Base-by-base conservation (phyloP, 257 asterid species). In the Fraxinus pennsylvanica region DNA sequence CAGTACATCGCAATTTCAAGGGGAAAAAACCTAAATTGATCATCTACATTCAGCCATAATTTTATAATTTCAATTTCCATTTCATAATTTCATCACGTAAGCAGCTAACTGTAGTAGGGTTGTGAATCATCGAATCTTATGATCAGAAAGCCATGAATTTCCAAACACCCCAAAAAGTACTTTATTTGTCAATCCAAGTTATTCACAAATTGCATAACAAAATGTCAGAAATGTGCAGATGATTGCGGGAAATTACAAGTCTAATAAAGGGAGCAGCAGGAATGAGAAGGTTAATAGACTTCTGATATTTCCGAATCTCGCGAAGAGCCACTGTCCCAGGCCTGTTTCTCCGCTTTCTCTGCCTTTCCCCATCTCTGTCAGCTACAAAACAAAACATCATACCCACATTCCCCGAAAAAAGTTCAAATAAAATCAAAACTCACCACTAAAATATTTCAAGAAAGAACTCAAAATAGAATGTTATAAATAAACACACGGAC, bases 181-280 rank as follows among this genome's bases (percentile, higher is more conserved):
- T 57, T 61, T 21, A 9, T 6, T n/a, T 21, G 68, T 5, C 32
- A 9, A 25, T 61, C 30, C 21, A 57, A 57, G 35, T 22, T 22
- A 25, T 63, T 22, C 14, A 63, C 8, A 52, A 6, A 32, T 27
- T 1, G 6, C 50, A 59, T 10, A 71, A 36, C 59, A 66, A 72
- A 75, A 21, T n/a, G 7, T 14, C 35, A 17, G 43, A 74, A 33
- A 59, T 5, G 74, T 21, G 79, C 19, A 72, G 72, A 75, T 1
- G 39, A 59, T 54, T 72, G 54, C 22, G 25, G 52, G 78, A 78
- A 72, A 65, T 86, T 90, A 94, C 97, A 13, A 66, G 9, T 87
- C 99, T 85, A 19, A 91, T 81, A 83, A 94, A 94, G 14, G 98
- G 96, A 67, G 96, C 96, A 83, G 90, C 92, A n/a, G 97, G 99